phyloP scores from a whole-genome alignment of 495 filamentous ascomycete species.

The Penicillium canariense region DNA sequence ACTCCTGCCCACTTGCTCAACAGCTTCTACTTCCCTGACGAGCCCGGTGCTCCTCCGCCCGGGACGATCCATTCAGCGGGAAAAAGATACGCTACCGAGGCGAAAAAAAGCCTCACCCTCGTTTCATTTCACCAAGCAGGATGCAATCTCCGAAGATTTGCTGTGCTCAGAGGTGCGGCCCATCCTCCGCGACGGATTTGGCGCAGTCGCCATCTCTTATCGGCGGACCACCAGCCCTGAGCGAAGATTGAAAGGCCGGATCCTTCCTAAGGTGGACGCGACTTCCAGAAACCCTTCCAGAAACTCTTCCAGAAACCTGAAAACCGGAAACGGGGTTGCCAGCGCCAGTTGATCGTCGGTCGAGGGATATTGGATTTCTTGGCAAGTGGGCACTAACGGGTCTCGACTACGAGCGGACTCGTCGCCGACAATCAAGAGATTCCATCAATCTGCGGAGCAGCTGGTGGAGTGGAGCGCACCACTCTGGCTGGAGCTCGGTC shows the following conservation, averaged over 20 bases:
- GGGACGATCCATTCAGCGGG: constrained; percentile 7
- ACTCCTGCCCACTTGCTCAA: not conserved
- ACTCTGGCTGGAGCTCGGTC: not conserved
- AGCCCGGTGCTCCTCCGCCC: not conserved
- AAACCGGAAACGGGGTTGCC: too few species aligned
- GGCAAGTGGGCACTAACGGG: constrained; percentile 17
- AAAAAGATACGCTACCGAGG: not conserved
- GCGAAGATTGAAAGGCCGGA: not conserved
- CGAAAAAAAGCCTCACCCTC: not conserved
- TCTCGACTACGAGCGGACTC: constrained; percentile 20
- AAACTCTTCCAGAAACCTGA: not conserved
- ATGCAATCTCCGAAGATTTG: constrained; percentile 11
- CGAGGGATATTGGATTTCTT: constrained; percentile 18
- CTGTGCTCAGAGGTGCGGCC: not conserved
- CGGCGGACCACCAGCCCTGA: not conserved
- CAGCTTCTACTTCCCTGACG: not conserved
- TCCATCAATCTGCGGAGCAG: constrained; percentile 19
- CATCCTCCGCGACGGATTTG: constrained; percentile 2
- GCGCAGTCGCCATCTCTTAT: not conserved
- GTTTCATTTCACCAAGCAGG: not conserved
- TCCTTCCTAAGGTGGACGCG: too few species aligned
- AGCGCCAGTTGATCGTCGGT: constrained; percentile 5
- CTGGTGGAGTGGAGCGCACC: constrained; percentile 3
- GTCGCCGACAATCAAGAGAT: not conserved
- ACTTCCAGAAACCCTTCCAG: not conserved